A percentile compares a stretch with the other conserved stretches of the same genome.
Evolutionary conservation across 1,139 yeast species (phyloP).

Genomic region (Saccharomycopsis crataegensis): DNA sequence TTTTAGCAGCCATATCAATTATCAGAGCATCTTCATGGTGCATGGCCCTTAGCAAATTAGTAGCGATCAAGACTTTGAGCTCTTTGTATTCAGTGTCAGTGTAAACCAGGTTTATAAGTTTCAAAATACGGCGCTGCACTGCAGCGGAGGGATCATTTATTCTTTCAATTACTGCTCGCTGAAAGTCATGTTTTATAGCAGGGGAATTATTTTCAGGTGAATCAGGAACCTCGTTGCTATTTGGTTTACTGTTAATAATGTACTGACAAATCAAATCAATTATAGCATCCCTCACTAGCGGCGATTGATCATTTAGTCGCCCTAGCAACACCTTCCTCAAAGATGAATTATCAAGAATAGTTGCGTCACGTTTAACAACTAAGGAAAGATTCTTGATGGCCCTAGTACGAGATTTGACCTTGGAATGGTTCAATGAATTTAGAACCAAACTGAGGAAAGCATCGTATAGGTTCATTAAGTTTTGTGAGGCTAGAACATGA

Average conservation of each 20-base stretch:
- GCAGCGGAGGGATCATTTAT: constrained; percentile 33
- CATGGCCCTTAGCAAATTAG: constrained; percentile 43
- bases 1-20: constrained; percentile 36
- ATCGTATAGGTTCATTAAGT: constrained; percentile 42
- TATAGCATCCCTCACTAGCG: constrained; percentile 71
- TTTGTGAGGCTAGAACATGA: constrained; percentile 27
- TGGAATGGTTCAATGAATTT: constrained; percentile 41
- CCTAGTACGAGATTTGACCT: constrained; percentile 54
- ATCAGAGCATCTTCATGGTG: constrained; percentile 68
- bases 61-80: constrained; percentile 39
- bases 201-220: too few species aligned
- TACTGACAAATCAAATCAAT: constrained; percentile 57
- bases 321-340: constrained; percentile 47
- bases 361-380: constrained; percentile 44
- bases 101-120: constrained; percentile 45
- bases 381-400: constrained; percentile 53
- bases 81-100: constrained; percentile 27
- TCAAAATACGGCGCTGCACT: constrained; percentile 58
- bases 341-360: constrained; percentile 19
- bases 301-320: constrained; percentile 51
- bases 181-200: constrained; percentile 33
- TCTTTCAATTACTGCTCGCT: constrained; percentile 42
- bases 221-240: constrained; percentile 25
- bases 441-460: constrained; percentile 44
- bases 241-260: constrained; percentile 29